Evolutionary conservation across 805 yeast genomes (phyloP), one percentile per base, ranked within the genome.

Genomic region (Teunomyces pallodes): DNA sequence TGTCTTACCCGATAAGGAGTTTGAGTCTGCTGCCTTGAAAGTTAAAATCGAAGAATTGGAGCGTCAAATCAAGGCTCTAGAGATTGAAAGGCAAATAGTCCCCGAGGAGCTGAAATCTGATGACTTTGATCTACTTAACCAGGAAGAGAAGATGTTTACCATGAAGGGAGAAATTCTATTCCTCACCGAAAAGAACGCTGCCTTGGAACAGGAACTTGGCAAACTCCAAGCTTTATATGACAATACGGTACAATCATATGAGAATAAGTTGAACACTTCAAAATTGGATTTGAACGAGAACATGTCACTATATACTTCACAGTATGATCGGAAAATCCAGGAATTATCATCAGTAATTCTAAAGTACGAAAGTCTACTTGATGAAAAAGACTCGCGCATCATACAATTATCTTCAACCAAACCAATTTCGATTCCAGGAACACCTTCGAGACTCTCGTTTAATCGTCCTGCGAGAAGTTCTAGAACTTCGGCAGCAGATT

Each of bases 361-460:
- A 9, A 66, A 59, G 54, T 72, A 62, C 50, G 78, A 73, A 52
- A 52, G 58, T 1, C 48, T 67, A 16, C 47, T 73, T 3, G 76
- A 71, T 41, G 75, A 72, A 44, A 69, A 70, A 49, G 66, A 71
- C 46, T 49, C 63, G 2, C 54, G 57, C 35, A 67, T 72, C 6
- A 53, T 66, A 26, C 76, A 70, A 47, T 49, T 72, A 14, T 60
- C 70, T 1, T 59, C 70, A 1, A 62, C 76, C 1, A 62, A 58
- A 46, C 77, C 77, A 3, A 69, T 72, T n/a, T 59, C 64, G 5
- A 71, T 70, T 28, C 73, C 73, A 0, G 42, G 42, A 10, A 32
- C 54, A n/a, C 46, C 47, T 4, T 14, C 20, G 3, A 26, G 42
- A 13, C 39, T 47, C 10, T 38, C 41, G 7, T 20, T 24, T 9